A percentile compares a stretch with the other conserved stretches of the same genome.
Conservation (phyloP, 306 rosid species). For the Fragaria iinumae region DNA sequence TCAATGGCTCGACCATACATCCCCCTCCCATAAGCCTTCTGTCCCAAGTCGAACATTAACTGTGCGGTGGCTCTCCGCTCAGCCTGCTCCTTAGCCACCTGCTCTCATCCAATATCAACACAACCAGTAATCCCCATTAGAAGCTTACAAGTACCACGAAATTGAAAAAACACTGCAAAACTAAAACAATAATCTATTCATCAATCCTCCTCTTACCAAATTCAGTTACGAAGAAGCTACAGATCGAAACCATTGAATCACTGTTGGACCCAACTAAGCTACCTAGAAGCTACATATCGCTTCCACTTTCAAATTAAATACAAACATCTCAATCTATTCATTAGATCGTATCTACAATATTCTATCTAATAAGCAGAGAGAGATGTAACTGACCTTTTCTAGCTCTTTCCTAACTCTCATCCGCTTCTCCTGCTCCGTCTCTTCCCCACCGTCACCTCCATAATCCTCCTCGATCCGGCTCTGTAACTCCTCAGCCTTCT, state of each 20-base stretch:
- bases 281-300: not conserved
- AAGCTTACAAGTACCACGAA: not conserved
- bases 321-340: not conserved
- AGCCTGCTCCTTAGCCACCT: slow-evolving; percentile 97
- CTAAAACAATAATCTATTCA: not conserved
- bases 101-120: slow-evolving; percentile 25
- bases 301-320: not conserved
- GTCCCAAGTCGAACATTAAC: slow-evolving; percentile 93
- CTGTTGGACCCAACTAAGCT: not conserved
- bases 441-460: slow-evolving; percentile 46
- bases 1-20: slow-evolving; percentile 90
- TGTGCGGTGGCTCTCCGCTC: slow-evolving; percentile 91
- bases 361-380: too few species aligned
- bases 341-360: not conserved
- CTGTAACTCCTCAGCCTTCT: slow-evolving; percentile 88
- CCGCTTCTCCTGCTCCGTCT: slow-evolving; percentile 80
- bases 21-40: slow-evolving; percentile 89
- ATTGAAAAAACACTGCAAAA: not conserved
- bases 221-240: not conserved
- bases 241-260: not conserved
- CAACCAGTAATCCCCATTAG: not conserved
- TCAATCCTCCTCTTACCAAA: not conserved
- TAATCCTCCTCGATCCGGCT: slow-evolving; percentile 39
- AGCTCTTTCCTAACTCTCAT: slow-evolving; percentile 89
- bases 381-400: slow-evolving; percentile 57